These are phyloP conservation scores for Wickerhamiella australiensis DNA, from an alignment of 805 yeast species.

Conservation along the genomic window DNA sequence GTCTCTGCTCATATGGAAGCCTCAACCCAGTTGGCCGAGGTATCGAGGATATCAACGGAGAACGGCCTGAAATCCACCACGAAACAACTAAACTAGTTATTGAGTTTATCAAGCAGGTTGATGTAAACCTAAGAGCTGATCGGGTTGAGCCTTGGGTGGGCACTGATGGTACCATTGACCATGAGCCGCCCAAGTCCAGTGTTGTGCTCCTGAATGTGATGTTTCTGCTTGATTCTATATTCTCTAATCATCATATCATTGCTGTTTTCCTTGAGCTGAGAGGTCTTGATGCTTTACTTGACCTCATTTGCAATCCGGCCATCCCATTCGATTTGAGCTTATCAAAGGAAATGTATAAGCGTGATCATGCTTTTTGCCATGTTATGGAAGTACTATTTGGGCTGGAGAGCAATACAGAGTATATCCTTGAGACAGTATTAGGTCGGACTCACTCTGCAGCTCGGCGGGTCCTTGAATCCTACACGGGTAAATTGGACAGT, in stretches of 20 bases:
- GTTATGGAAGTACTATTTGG: neutral
- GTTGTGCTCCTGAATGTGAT: slow-evolving; percentile 7
- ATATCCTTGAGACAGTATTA: neutral
- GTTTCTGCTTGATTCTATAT: slow-evolving; percentile 2
- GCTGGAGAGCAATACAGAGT: slow-evolving; percentile 9
- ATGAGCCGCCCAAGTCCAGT: slow-evolving; percentile 11
- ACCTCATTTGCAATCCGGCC: slow-evolving; percentile 4
- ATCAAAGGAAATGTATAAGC: slow-evolving; percentile 4
- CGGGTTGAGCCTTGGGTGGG: slow-evolving; percentile 5
- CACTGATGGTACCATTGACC: slow-evolving; percentile 5
- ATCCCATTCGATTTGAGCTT: slow-evolving; percentile 11
- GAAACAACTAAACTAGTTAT: neutral
- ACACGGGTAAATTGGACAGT: neutral
- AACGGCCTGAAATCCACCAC: neutral
- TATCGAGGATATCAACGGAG: slow-evolving; percentile 4
- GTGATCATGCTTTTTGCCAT: slow-evolving; percentile 6
- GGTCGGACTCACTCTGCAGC: neutral
- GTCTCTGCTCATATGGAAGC: slow-evolving; percentile 4
- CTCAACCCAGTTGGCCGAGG: slow-evolving; percentile 10
- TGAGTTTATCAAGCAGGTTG: neutral
- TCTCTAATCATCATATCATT: slow-evolving; percentile 11
- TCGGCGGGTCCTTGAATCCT: neutral
- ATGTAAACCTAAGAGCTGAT: neutral
- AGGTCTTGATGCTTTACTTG: slow-evolving; percentile 7
- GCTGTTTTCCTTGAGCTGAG: slow-evolving; percentile 3